Percentiles rank a stretch among this genome's conserved stretches.
Evolutionary conservation across 2,329 filamentous ascomycete species (phyloP).

Genomic region (Torrubiella hemipterigena): DNA sequence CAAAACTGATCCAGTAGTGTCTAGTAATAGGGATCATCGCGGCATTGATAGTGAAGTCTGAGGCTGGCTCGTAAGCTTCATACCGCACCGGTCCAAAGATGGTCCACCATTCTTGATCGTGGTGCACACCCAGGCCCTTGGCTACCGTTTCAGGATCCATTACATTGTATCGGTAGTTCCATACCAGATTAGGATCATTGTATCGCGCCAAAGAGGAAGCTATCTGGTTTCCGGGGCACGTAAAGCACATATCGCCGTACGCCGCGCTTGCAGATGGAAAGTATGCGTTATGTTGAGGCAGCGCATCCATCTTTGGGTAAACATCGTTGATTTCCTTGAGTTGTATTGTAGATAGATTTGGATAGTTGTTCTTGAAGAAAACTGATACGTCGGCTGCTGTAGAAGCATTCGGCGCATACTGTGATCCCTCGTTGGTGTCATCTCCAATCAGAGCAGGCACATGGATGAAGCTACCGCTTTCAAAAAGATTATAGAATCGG

Average conservation of each 20-base stretch:
- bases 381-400: slow-evolving; percentile 18
- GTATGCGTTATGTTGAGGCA: slow-evolving; percentile 28
- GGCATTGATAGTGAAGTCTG: slow-evolving; percentile 32
- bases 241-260: slow-evolving; percentile 34
- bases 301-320: slow-evolving; percentile 24
- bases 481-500: slow-evolving; percentile 26
- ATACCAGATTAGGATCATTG: slow-evolving; percentile 15
- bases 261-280: slow-evolving; percentile 28
- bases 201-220: slow-evolving; percentile 6
- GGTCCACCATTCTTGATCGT: slow-evolving; percentile 34
- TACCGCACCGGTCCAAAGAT: slow-evolving; percentile 30
- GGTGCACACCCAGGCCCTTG: slow-evolving; percentile 32
- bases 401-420: slow-evolving; percentile 27
- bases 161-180: slow-evolving; percentile 39
- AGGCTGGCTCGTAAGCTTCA: slow-evolving; percentile 13
- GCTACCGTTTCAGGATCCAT: slow-evolving; percentile 21
- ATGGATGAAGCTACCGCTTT: slow-evolving; percentile 24
- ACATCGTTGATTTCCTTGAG: slow-evolving; percentile 19
- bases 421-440: slow-evolving; percentile 26
- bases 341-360: slow-evolving; percentile 23
- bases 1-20: slow-evolving; percentile 38
- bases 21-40: slow-evolving; percentile 32
- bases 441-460: slow-evolving; percentile 28
- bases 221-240: slow-evolving; percentile 28
- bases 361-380: slow-evolving; percentile 37